Evolutionary conservation across 495 filamentous ascomycete species (phyloP).

Genomic region (Letharia columbiana): DNA sequence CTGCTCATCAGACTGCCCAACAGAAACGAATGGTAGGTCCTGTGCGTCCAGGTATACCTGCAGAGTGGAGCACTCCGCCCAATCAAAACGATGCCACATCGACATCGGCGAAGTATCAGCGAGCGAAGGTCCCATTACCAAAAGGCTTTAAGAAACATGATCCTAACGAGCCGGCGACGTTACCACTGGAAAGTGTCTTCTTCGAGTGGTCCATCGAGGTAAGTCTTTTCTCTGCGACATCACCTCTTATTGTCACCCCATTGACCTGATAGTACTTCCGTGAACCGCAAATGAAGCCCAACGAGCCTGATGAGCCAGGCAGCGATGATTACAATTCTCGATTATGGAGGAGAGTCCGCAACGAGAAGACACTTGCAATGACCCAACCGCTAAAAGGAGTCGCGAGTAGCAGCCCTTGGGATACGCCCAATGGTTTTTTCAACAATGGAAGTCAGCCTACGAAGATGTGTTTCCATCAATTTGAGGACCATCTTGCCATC

Average conservation of each 20-base stretch:
- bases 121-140: slow-evolving; percentile 66
- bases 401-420: slow-evolving; percentile 78
- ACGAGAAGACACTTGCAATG: slow-evolving; percentile 81
- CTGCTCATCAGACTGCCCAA: slow-evolving; percentile 8
- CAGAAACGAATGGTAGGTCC: slow-evolving; percentile 33
- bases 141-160: slow-evolving; percentile 59
- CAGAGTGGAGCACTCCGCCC: slow-evolving; percentile 66
- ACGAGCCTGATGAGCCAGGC: slow-evolving; percentile 91
- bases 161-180: slow-evolving; percentile 42
- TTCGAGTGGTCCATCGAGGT: slow-evolving; percentile 90
- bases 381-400: slow-evolving; percentile 89
- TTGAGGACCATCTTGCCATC: slow-evolving; percentile 91
- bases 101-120: slow-evolving; percentile 62
- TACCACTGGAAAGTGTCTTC: slow-evolving; percentile 77
- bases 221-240: slow-evolving; percentile 20
- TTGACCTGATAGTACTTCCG: slow-evolving; percentile 69
- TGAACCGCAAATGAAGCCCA: slow-evolving; percentile 96
- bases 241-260: slow-evolving; percentile 6
- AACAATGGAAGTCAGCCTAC: slow-evolving; percentile 80
- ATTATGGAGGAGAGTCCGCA: slow-evolving; percentile 85
- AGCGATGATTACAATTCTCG: slow-evolving; percentile 95
- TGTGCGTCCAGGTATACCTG: slow-evolving; percentile 49
- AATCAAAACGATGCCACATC: slow-evolving; percentile 67
- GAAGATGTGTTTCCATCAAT: slow-evolving; percentile 95
- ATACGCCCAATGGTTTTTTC: slow-evolving; percentile 63